Base-by-base conservation (phyloP, 345 rosid genomes). In the Pseudoturritis turrita region DNA sequence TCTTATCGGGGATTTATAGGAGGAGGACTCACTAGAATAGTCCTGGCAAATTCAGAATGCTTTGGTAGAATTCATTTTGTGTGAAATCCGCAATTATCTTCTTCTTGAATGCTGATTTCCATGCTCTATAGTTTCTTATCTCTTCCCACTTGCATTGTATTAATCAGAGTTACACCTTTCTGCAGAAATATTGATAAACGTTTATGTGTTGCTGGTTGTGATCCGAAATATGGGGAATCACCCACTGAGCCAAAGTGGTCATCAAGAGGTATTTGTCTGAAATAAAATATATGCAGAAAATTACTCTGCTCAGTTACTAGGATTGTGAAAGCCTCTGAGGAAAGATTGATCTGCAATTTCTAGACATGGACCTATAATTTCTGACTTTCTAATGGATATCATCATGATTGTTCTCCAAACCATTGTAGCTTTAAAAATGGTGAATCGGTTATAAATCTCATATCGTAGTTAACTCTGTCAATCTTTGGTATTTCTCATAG, bases 221-320 rank as follows among this genome's bases (percentile, higher is more conserved):
- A 89, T 83, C 84, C 90, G 46, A 76, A 82, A n/a, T 47, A 81
- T 62, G 73, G 87, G 28, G 99, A 95, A 82, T 87, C 99, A 41
- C 96, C 97, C 46, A 88, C 90, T 47, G 97, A 95, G 71, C 97
- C 96, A 2, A 89, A 89, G 81, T 95, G 99, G 97, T 95, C 99
- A 22, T 69, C 96, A 39, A 73, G 77, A 72, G 99, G 99, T 91
- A 79, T 44, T 33, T 68, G 2, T n/a, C 26, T 50, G 10, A 50
- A 17, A n/a, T 58, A 3, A 67, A 37, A 65, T 13, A 46, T 57
- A 40, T 22, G 19, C 31, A 26, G 10, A 60, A 39, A 35, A 8
- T 6, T 17, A 19, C 37, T 55, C 7, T 17, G 3, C 7, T 40
- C 41, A 57, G 21, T 26, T 23, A n/a, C 18, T 12, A 12, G 3